Percentiles rank a stretch among this genome's conserved stretches.
Evolutionary conservation across 306 rosid species (phyloP).

Genomic region (Cucurbita moschata): DNA sequence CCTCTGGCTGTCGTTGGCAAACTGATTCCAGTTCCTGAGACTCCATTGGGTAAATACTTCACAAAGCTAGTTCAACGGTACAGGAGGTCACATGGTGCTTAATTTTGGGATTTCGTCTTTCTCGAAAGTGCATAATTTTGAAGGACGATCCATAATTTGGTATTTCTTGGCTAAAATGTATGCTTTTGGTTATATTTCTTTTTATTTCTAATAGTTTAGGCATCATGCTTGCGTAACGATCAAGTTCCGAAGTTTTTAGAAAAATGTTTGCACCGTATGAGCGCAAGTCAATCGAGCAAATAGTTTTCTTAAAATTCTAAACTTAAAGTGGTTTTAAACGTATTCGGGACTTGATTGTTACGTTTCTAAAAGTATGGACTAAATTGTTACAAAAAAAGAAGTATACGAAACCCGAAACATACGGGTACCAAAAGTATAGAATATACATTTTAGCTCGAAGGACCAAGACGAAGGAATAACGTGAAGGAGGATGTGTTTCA

Average conservation of each 20-base stretch:
- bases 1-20: slow-evolving; percentile 74
- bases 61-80: slow-evolving; percentile 16
- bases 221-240: not conserved
- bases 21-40: slow-evolving; percentile 64
- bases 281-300: not conserved
- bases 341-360: not conserved
- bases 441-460: not conserved
- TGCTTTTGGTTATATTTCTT: not conserved
- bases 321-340: not conserved
- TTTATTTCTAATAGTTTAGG: not conserved
- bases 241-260: not conserved
- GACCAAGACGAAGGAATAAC: not conserved
- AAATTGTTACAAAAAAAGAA: not conserved
- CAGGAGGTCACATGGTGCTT: slow-evolving; percentile 12
- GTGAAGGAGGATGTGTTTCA: not conserved
- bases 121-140: not conserved
- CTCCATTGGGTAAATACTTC: slow-evolving; percentile 35
- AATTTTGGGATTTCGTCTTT: not conserved
- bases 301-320: not conserved
- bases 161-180: not conserved
- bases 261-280: not conserved
- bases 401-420: not conserved
- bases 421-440: not conserved
- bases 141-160: not conserved
- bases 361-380: not conserved